These are phyloP conservation scores for Mucuna pruriens DNA, from an alignment of 306 rosid genomes.

Conservation along the genomic window DNA sequence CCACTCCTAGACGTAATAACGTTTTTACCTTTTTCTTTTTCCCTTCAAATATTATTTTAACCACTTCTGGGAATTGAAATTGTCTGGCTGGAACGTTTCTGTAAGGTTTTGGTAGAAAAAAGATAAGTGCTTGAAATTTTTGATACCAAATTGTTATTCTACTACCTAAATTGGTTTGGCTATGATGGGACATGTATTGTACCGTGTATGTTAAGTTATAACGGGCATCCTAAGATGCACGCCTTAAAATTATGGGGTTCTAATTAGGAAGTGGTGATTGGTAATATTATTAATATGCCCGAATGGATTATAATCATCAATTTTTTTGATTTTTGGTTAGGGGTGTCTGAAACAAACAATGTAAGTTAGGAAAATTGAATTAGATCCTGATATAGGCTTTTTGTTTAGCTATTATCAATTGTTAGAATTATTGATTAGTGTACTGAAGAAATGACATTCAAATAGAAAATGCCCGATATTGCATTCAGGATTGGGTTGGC, in stretches of 20 bases:
- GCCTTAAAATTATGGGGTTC: not conserved
- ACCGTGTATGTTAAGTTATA: not conserved
- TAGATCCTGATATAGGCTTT: not conserved
- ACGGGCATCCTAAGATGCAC: not conserved
- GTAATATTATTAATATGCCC: not conserved
- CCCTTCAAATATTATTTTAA: not conserved
- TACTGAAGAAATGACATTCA: not conserved
- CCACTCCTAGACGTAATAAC: constrained; percentile 71
- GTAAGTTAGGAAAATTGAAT: not conserved
- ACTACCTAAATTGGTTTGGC: not conserved
- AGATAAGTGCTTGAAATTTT: not conserved
- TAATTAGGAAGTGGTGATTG: not conserved
- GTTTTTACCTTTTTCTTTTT: not conserved
- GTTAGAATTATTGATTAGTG: not conserved
- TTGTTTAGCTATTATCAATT: not conserved
- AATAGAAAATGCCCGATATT: not conserved
- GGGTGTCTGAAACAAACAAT: not conserved
- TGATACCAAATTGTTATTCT: not conserved
- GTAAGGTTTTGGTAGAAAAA: not conserved
- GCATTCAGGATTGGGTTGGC: not conserved
- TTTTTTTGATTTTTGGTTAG: not conserved
- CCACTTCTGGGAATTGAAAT: not conserved
- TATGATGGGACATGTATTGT: not conserved
- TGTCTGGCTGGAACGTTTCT: not conserved
- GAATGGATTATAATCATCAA: constrained; percentile 15